phyloP scores from a whole-genome alignment of 768 basidiomycete species.

The Lactarius quietus region DNA sequence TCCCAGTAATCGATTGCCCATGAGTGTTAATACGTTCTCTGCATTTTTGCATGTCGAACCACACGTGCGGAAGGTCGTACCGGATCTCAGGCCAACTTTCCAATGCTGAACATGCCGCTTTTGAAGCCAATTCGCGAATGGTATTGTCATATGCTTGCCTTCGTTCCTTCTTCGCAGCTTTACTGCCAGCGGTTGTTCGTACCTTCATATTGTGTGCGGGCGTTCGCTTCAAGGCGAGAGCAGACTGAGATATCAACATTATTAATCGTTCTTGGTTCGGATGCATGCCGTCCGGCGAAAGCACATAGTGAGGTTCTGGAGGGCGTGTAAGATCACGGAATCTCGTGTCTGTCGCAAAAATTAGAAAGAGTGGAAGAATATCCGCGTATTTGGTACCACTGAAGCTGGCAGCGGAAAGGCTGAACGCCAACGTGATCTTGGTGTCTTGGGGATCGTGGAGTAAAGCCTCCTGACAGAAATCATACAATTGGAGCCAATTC shows the following conservation, averaged over 20 bases:
- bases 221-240: neutral
- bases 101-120: neutral
- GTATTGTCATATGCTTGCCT: no score
- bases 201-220: no score
- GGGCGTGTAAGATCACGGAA: neutral
- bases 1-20: neutral
- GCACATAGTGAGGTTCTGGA: neutral
- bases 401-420: conserved; percentile 1
- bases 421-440: neutral
- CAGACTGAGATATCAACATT: neutral
- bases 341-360: neutral
- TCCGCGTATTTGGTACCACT: neutral
- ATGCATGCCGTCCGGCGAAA: neutral
- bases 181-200: no score
- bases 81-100: neutral
- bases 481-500: neutral
- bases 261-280: neutral
- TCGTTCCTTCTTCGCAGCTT: neutral
- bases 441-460: neutral
- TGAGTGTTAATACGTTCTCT: neutral
- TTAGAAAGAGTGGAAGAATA: neutral
- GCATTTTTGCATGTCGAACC: neutral
- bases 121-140: no score
- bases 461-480: neutral
- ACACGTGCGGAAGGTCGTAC: neutral